phyloP scores from a whole-genome alignment of 306 rosid species.

The Cucurbita maxima region DNA sequence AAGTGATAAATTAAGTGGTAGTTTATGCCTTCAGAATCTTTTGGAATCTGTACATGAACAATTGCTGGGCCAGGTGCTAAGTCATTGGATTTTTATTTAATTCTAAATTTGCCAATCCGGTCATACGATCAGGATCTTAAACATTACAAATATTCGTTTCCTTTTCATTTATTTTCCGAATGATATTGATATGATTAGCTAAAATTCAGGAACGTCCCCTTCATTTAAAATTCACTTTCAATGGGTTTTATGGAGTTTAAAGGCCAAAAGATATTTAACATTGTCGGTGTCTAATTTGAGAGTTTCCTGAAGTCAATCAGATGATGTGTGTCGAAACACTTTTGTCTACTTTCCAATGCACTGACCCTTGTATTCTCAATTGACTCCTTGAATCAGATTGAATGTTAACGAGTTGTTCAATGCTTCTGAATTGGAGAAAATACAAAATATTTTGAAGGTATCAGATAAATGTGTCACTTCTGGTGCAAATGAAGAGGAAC shows the following conservation, averaged over 20 bases:
- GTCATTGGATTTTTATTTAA: background rate
- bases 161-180: background rate
- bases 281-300: background rate
- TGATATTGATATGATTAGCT: background rate
- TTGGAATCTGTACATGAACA: background rate
- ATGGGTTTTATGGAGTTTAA: background rate
- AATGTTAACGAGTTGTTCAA: constrained; percentile 36
- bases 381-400: constrained; percentile 44
- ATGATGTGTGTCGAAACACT: background rate
- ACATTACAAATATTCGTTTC: background rate
- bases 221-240: background rate
- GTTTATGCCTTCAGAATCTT: background rate
- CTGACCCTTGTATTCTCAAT: background rate
- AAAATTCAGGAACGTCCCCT: background rate
- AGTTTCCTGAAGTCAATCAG: no score
- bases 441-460: constrained; percentile 26
- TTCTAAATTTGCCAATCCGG: background rate
- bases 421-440: constrained; percentile 22
- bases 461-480: constrained; percentile 28
- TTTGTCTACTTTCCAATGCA: background rate
- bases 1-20: background rate
- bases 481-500: constrained; percentile 28
- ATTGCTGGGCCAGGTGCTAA: background rate
- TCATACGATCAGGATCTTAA: background rate
- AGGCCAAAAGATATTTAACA: background rate